Evolutionary conservation across 176 grass and related monocot species (phyloP).

Genomic region (Ensete glaucum): DNA sequence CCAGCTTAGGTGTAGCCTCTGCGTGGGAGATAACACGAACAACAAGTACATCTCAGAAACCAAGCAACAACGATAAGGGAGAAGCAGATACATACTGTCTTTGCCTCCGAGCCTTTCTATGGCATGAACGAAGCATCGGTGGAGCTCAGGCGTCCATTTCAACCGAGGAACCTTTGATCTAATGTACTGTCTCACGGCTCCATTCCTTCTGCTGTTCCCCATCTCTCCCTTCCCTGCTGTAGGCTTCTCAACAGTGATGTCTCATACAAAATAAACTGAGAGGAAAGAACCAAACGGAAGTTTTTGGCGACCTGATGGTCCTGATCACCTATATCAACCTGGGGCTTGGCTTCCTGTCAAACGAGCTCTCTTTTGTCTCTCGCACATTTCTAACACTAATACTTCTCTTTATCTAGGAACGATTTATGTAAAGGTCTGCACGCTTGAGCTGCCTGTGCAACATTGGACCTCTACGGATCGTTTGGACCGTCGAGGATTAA

Average conservation of each 20-base stretch:
- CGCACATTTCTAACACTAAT: not conserved
- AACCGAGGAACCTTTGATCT: slow-evolving; percentile 81
- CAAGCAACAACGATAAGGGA: not conserved
- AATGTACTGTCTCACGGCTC: slow-evolving; percentile 58
- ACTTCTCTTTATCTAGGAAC: too few species aligned
- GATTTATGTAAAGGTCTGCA: not conserved
- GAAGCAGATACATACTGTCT: slow-evolving; percentile 41
- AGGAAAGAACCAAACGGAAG: not conserved
- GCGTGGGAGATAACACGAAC: not conserved
- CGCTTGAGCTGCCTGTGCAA: not conserved
- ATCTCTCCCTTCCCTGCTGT: slow-evolving; percentile 11
- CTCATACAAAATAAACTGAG: not conserved
- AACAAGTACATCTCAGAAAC: not conserved
- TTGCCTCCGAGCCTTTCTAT: slow-evolving; percentile 83
- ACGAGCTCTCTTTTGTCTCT: too few species aligned
- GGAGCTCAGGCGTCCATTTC: slow-evolving; percentile 80
- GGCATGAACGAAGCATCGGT: slow-evolving; percentile 89
- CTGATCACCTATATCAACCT: not conserved
- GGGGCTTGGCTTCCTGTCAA: not conserved
- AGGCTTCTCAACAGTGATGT: slow-evolving; percentile 1
- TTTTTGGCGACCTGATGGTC: not conserved
- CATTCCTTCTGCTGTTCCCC: slow-evolving; percentile 18
- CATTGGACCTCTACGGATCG: slow-evolving; percentile 16
- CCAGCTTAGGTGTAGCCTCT: slow-evolving; percentile 90
- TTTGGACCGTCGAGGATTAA: slow-evolving; percentile 21